Conservation (phyloP, 2,329 filamentous ascomycete species). For the Trichophyton mentagrophytes region DNA sequence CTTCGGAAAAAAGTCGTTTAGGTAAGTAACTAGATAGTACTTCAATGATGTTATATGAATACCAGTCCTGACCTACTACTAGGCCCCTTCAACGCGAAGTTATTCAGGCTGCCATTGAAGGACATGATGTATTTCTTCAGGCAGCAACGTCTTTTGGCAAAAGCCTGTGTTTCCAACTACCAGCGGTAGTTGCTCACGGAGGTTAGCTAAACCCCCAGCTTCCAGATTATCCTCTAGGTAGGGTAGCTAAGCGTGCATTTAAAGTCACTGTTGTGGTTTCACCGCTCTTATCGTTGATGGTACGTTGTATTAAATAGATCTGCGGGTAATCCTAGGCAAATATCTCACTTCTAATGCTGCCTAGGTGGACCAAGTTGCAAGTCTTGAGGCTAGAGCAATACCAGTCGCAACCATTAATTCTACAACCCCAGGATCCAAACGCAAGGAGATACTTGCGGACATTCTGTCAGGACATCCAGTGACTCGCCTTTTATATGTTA, state of each 20-base stretch:
- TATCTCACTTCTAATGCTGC: constrained; percentile 23
- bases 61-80: neutral
- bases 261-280: constrained; percentile 81
- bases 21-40: constrained; percentile 34
- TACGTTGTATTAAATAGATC: constrained; percentile 36
- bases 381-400: constrained; percentile 60
- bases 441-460: constrained; percentile 60
- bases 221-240: neutral
- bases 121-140: constrained; percentile 85
- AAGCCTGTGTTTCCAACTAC: constrained; percentile 90
- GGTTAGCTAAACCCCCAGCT: constrained; percentile 42
- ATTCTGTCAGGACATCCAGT: constrained; percentile 76
- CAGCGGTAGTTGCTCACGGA: constrained; percentile 74
- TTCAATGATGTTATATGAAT: neutral
- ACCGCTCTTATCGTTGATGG: constrained; percentile 80
- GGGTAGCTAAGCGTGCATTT: constrained; percentile 15
- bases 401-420: constrained; percentile 79
- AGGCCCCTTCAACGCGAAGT: constrained; percentile 81
- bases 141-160: constrained; percentile 70
- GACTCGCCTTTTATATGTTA: constrained; percentile 79
- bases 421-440: constrained; percentile 55
- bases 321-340: no score
- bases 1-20: constrained; percentile 61
- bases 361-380: constrained; percentile 82
- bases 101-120: constrained; percentile 64